Conservation (phyloP, 257 asterid species). For the Cruciata laevipes region DNA sequence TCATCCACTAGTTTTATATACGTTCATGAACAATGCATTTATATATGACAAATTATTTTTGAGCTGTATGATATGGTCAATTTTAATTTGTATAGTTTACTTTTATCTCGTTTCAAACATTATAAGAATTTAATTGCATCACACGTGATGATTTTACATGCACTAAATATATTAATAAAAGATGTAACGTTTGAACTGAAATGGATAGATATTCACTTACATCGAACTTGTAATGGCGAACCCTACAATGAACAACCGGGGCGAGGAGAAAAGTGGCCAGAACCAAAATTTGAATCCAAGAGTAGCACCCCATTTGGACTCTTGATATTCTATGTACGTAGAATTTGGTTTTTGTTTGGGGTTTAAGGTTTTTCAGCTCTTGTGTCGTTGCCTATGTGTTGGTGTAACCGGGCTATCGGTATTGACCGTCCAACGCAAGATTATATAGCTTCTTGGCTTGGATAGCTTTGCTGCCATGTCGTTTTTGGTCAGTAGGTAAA, state of each 20-base stretch:
- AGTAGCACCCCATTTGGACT: background rate
- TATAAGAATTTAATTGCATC: too few relatives aligned
- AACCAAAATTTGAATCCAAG: slow-evolving; percentile 20
- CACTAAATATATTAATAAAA: too few relatives aligned
- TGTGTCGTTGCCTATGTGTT: slow-evolving; percentile 26
- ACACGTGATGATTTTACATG: too few relatives aligned
- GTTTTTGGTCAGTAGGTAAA: slow-evolving; percentile 63
- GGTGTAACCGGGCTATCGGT: slow-evolving; percentile 31
- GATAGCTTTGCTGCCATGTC: slow-evolving; percentile 43
- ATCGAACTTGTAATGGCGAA: slow-evolving; percentile 77
- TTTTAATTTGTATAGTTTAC: too few relatives aligned
- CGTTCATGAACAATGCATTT: background rate
- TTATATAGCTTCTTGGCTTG: slow-evolving; percentile 28
- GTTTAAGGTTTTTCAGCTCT: slow-evolving; percentile 17
- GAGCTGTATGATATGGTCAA: too few relatives aligned
- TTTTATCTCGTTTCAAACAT: too few relatives aligned
- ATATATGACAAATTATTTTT: too few relatives aligned
- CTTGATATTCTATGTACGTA: background rate
- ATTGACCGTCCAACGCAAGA: slow-evolving; percentile 38
- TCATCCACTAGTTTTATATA: background rate
- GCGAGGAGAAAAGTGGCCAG: slow-evolving; percentile 38
- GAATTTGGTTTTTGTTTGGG: background rate
- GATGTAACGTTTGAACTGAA: too few relatives aligned
- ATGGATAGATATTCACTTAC: slow-evolving; percentile 34
- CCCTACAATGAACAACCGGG: slow-evolving; percentile 35